Conservation (phyloP, 768 basidiomycete species). For the Termitomyces heimii region DNA sequence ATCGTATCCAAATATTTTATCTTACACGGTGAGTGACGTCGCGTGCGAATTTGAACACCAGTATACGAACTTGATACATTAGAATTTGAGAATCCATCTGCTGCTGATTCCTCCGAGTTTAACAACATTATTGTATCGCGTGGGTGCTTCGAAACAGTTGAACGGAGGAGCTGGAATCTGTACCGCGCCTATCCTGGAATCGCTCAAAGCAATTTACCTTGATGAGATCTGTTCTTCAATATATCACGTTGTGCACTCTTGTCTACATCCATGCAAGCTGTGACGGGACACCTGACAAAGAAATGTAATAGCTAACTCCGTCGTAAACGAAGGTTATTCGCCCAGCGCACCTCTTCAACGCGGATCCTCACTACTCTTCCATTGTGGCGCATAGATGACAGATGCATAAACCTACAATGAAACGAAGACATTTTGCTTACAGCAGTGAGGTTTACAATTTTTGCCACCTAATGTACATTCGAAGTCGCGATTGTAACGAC, state of each 20-base stretch:
- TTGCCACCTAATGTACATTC: background rate
- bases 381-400: background rate
- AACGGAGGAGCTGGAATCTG: conserved; percentile 33
- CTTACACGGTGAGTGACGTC: conserved; percentile 30
- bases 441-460: background rate
- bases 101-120: conserved; percentile 12
- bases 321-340: background rate
- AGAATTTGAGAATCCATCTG: conserved; percentile 17
- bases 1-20: conserved; percentile 30
- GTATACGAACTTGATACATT: background rate
- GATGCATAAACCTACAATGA: background rate
- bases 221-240: background rate
- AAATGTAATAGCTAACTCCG: background rate
- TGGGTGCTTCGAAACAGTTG: conserved; percentile 15
- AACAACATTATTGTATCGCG: conserved; percentile 7
- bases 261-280: background rate
- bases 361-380: background rate
- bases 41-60: background rate
- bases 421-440: background rate
- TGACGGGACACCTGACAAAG: background rate
- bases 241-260: background rate
- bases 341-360: background rate
- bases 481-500: background rate
- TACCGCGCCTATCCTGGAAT: conserved; percentile 44
- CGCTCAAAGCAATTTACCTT: conserved; percentile 30